Percentiles rank a stretch among this genome's conserved stretches.
Evolutionary conservation across 1,284 basidiomycete genomes (phyloP).

Genomic region (Veloboletus limbatus): DNA sequence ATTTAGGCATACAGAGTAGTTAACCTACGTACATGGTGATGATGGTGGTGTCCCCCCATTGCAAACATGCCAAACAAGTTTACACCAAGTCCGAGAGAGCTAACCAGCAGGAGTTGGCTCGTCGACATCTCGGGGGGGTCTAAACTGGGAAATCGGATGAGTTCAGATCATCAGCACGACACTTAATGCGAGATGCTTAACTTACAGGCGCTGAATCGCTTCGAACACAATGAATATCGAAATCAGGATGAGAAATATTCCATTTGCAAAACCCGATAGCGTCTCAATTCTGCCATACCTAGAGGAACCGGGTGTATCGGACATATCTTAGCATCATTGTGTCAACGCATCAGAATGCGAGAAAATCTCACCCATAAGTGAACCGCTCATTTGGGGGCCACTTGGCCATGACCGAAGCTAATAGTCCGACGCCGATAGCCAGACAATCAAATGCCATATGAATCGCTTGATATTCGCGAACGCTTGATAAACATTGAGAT

Average conservation of each 20-base stretch:
- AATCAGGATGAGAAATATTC: conserved; percentile 94
- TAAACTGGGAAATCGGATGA: conserved; percentile 47
- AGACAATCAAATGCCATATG: conserved; percentile 99
- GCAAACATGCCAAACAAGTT: conserved; percentile 99
- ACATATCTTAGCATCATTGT: neutral
- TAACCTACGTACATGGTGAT: conserved; percentile 67
- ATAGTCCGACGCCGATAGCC: conserved; percentile 93
- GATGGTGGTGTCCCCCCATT: conserved; percentile 93
- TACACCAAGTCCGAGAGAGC: conserved; percentile 84
- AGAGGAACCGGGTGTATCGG: conserved; percentile 4
- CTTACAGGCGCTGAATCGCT: conserved; percentile 91
- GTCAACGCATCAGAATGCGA: neutral
- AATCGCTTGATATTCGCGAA: conserved; percentile 64
- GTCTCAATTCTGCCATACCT: conserved; percentile 99
- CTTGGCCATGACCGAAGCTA: conserved; percentile 96
- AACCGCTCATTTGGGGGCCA: conserved; percentile 95
- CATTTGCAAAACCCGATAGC: conserved; percentile 96
- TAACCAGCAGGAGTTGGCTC: conserved; percentile 87
- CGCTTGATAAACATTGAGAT: conserved; percentile 1
- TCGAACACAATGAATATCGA: conserved; percentile 99
- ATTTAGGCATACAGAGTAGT: neutral
- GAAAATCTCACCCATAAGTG: conserved; percentile 79
- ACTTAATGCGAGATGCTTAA: conserved; percentile 32
- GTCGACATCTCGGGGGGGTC: conserved; percentile 99
- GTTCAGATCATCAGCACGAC: conserved; percentile 5